Base-by-base conservation (phyloP, 805 yeast genomes). In the Isabelozyma heimii region DNA sequence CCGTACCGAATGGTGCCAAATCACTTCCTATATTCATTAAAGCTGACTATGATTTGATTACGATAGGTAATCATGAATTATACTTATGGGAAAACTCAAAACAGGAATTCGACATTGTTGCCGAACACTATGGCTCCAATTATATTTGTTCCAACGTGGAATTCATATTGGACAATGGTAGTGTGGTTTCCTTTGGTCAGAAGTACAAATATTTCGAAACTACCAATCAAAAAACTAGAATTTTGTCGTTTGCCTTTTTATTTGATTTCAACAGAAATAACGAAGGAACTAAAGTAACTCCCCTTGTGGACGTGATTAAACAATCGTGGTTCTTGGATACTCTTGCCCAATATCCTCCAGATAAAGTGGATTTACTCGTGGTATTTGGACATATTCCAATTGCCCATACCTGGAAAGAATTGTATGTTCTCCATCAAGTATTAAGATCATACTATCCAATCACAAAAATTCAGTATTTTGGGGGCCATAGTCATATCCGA, bases 401-500 rank as follows among this genome's bases (percentile, higher is more conserved):
- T 51, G 57, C 51, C 27, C 82, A 80, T 47, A 65, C 66, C 33
- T 83, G 85, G 84, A 55, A 61, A 3, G 91, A 86, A 60, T 60
- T 81, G 52, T 66, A 67, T 49, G 49, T 66, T 2, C 62, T 85
- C 39, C 83, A 84, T 54, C 41, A 59, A 0, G 65, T 63, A 5
- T 65, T 92, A 26, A 78, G 97, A 51, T 50, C 62, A 24, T 69
- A 66, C 26, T 87, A 80, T 57, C 92, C 95, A 5, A 62, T 75
- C 28, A 75, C 78, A 0, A 72, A 83, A 0, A 87, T 92, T 46
- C 97, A 90, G 63, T 89, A 87, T 57, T 85, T 92, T 66, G 98
- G 97, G 1, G 98, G 97, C 1, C 98, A 92, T 67, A 84, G 95
- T 27, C 98, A 92, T 62, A 83, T 92, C 13, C 75, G 98, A 52